Percentiles rank a stretch among this genome's conserved stretches.
Conservation (phyloP, 768 basidiomycete species). For the Tylopilus subfusipes region DNA sequence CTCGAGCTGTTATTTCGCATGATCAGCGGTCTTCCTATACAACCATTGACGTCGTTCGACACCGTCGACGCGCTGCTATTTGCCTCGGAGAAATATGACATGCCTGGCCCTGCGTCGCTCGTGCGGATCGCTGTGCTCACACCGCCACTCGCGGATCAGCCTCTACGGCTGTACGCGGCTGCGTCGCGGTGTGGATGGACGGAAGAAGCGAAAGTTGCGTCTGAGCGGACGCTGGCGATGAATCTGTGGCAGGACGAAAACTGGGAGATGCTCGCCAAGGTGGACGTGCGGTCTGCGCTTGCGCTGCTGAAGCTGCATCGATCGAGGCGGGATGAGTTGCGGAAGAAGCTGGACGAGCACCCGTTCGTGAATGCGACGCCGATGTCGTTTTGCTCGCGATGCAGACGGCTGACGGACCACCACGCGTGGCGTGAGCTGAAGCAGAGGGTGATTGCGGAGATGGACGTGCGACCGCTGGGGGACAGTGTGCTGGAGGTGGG, state of each 20-base stretch:
- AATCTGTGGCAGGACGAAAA: conserved; percentile 47
- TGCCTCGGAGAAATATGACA: conserved; percentile 68
- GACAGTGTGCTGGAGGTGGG: conserved; percentile 52
- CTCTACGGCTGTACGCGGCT: conserved; percentile 51
- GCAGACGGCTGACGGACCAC: conserved; percentile 48
- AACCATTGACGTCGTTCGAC: conserved; percentile 48
- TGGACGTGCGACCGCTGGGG: conserved; percentile 56
- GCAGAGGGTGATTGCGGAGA: conserved; percentile 50
- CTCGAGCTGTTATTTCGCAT: conserved; percentile 58
- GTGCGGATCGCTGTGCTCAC: conserved; percentile 56
- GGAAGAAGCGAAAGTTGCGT: conserved; percentile 51
- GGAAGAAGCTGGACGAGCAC: conserved; percentile 47
- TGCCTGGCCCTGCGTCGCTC: conserved; percentile 60
- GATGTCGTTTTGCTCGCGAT: conserved; percentile 42
- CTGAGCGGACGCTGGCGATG: conserved; percentile 51
- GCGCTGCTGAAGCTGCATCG: conserved; percentile 55
- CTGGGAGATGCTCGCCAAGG: conserved; percentile 43
- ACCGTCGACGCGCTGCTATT: conserved; percentile 54
- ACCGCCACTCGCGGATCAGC: conserved; percentile 45
- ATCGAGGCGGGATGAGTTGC: conserved; percentile 46
- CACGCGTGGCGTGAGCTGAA: conserved; percentile 66
- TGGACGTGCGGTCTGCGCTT: conserved; percentile 51
- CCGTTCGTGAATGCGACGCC: conserved; percentile 56
- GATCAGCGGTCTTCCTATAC: conserved; percentile 56
- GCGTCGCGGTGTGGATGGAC: conserved; percentile 60